These are phyloP conservation scores for Oidiodendron maius DNA, from an alignment of 495 filamentous ascomycete species.

Conservation along the genomic window DNA sequence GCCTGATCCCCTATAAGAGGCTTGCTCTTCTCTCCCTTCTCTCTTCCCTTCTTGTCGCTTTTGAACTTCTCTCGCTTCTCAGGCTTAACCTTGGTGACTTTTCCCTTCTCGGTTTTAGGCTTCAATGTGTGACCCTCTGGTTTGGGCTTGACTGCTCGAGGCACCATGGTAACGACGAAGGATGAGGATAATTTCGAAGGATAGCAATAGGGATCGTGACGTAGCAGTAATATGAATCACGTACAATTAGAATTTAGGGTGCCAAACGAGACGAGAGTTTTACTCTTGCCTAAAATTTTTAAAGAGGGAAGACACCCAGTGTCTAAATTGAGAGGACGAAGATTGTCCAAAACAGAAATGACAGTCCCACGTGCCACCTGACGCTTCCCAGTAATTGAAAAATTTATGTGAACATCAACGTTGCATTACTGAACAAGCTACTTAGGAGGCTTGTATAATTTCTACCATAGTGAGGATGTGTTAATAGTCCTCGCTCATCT, in stretches of 20 bases:
- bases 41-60: conserved; percentile 1
- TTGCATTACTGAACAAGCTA: no score
- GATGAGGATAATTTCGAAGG: neutral
- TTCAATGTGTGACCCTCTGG: conserved; percentile 8
- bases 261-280: no score
- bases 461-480: conserved; percentile 17
- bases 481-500: neutral
- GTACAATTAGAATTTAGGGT: no score
- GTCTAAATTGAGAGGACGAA: no score
- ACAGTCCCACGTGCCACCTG: no score
- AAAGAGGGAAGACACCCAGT: no score
- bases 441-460: no score
- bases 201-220: neutral
- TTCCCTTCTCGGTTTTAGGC: conserved; percentile 20
- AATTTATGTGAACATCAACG: no score
- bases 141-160: conserved; percentile 10
- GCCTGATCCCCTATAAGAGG: conserved; percentile 18
- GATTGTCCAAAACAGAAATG: no score
- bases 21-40: conserved; percentile 13
- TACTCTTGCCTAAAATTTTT: no score
- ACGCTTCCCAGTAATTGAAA: no score
- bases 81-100: conserved; percentile 16
- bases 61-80: conserved; percentile 8
- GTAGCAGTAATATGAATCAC: no score
- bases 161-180: conserved; percentile 9